A percentile compares a stretch with the other conserved stretches of the same genome.
These are phyloP conservation scores for Cyberlindnera veronae DNA, from an alignment of 805 yeast genomes.

Conservation along the genomic window DNA sequence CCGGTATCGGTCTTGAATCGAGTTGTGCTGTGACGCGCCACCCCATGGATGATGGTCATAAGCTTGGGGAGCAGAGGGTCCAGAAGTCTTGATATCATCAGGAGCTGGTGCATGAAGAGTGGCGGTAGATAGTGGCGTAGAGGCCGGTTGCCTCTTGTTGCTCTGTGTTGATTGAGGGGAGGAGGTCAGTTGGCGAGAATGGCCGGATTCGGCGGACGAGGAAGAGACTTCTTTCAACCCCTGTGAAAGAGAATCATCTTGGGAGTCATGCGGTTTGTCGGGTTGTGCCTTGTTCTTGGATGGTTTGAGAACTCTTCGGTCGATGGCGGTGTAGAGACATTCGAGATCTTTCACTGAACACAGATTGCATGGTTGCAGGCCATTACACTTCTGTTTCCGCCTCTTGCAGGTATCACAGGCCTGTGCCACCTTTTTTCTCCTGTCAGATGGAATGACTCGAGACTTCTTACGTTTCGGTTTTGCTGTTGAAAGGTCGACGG, in stretches of 20 bases:
- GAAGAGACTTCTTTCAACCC: not conserved
- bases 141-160: too few relatives aligned
- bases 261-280: too few relatives aligned
- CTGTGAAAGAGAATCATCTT: not conserved
- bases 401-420: conserved; percentile 47
- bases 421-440: conserved; percentile 40
- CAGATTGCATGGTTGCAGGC: conserved; percentile 34
- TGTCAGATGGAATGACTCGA: conserved; percentile 26
- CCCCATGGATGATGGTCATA: too few relatives aligned
- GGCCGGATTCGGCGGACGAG: too few relatives aligned
- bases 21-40: too few relatives aligned
- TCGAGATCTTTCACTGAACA: conserved; percentile 30
- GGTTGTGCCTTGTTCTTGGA: conserved; percentile 14
- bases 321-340: conserved; percentile 31
- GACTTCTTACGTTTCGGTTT: conserved; percentile 17
- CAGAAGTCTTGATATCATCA: too few relatives aligned
- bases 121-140: too few relatives aligned
- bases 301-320: conserved; percentile 23
- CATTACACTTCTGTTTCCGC: conserved; percentile 36
- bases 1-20: too few relatives aligned
- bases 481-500: conserved; percentile 1
- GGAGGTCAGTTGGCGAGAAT: too few relatives aligned
- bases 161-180: too few relatives aligned
- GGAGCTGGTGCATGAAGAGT: too few relatives aligned
- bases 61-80: too few relatives aligned